These are phyloP conservation scores for Zizania latifolia DNA, from an alignment of 176 grass and related monocot genomes.

Conservation along the genomic window DNA sequence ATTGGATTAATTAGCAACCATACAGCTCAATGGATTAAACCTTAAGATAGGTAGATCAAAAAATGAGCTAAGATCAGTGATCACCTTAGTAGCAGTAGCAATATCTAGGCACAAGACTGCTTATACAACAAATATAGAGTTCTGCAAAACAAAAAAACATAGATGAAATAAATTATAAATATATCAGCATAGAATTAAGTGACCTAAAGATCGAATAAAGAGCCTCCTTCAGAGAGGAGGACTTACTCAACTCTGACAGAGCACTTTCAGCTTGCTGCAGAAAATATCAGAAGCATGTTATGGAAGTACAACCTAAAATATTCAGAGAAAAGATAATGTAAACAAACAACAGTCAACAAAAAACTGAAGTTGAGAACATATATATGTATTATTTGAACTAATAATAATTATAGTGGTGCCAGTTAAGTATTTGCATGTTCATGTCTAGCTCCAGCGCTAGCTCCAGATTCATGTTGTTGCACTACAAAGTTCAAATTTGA, in stretches of 20 bases:
- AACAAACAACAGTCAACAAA: neutral
- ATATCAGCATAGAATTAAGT: too few relatives aligned
- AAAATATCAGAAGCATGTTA: constrained; percentile 37
- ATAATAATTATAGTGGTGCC: neutral
- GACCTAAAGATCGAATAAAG: too few relatives aligned
- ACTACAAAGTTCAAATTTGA: constrained; percentile 10
- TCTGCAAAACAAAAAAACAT: too few relatives aligned
- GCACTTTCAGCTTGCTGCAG: constrained; percentile 84
- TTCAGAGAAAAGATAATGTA: neutral
- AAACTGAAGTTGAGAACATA: neutral
- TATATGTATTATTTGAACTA: neutral
- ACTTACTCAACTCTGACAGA: constrained; percentile 72
- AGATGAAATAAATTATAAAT: too few relatives aligned
- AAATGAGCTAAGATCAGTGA: too few relatives aligned
- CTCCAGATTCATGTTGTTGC: neutral
- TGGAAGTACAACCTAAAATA: neutral
- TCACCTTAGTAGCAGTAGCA: too few relatives aligned
- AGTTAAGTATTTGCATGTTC: neutral
- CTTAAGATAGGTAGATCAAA: too few relatives aligned
- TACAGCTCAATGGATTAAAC: too few relatives aligned
- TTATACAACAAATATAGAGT: too few relatives aligned
- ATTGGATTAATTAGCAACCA: too few relatives aligned
- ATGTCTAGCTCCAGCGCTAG: too few relatives aligned
- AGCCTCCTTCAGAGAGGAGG: constrained; percentile 52
- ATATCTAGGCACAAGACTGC: too few relatives aligned